phyloP scores from a whole-genome alignment of 2,329 filamentous ascomycete species.

The Diplodia scrobiculata region DNA sequence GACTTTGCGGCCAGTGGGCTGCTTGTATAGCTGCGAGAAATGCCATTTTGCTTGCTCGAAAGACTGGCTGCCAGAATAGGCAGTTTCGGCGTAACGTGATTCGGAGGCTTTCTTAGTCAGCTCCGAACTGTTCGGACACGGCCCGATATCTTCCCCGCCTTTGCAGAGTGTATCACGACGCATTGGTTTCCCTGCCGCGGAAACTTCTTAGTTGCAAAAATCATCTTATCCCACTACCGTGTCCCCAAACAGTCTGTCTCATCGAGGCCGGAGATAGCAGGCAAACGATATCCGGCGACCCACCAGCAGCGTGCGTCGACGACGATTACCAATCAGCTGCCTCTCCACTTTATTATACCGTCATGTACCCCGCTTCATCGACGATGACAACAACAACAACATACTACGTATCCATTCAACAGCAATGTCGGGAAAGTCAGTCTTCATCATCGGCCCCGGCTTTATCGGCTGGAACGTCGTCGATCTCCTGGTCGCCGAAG shows the following conservation, averaged over 20 bases:
- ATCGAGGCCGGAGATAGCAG: neutral
- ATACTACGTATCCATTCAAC: neutral
- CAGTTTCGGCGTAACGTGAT: constrained; percentile 7
- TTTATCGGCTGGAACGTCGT: constrained; percentile 55
- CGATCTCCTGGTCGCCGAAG: constrained; percentile 48
- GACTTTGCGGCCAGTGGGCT: neutral
- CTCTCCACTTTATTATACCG: neutral
- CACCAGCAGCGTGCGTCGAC: neutral
- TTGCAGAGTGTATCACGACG: too few species aligned
- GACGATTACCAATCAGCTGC: neutral
- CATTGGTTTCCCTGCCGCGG: too few species aligned
- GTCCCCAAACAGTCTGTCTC: too few species aligned
- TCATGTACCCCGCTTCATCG: neutral
- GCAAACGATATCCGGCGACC: constrained; percentile 5
- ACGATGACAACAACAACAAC: neutral
- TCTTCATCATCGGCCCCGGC: constrained; percentile 52
- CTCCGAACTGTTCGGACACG: neutral
- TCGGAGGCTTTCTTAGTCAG: constrained; percentile 13
- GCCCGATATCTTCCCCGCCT: too few species aligned
- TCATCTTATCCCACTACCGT: too few species aligned
- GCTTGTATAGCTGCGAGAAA: neutral
- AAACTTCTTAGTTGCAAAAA: too few species aligned
- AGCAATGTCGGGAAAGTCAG: constrained; percentile 32
- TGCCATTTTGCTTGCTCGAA: neutral
- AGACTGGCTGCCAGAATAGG: neutral